These are phyloP conservation scores for Calonectria honghensis DNA, from an alignment of 2,329 filamentous ascomycete genomes.

Conservation along the genomic window DNA sequence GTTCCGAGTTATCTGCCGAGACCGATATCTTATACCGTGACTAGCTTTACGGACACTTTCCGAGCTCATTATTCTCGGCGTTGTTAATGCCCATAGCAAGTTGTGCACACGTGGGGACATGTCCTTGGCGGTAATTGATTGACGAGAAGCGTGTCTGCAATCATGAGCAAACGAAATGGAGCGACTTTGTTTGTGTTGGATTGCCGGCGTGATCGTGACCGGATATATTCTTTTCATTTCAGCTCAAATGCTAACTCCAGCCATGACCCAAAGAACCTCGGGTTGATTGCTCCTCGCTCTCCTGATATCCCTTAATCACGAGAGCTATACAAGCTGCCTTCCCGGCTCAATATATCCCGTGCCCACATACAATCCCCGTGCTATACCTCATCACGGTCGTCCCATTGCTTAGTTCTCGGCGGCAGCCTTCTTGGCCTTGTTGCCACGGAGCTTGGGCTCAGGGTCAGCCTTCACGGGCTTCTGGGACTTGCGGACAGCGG, in stretches of 20 bases:
- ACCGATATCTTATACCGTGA: constrained; percentile 34
- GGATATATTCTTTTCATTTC: constrained; percentile 55
- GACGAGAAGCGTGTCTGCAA: neutral
- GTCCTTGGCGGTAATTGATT: constrained; percentile 10
- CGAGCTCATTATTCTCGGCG: constrained; percentile 23
- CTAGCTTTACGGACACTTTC: constrained; percentile 31
- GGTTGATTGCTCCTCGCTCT: constrained; percentile 51
- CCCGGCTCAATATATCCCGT: constrained; percentile 46
- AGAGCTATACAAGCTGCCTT: constrained; percentile 49
- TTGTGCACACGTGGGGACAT: constrained; percentile 11
- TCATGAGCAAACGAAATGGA: constrained; percentile 2
- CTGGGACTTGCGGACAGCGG: constrained; percentile 88
- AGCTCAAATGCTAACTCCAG: constrained; percentile 56
- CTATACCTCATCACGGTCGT: constrained; percentile 45
- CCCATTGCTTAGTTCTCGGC: constrained; percentile 57
- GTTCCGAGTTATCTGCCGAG: constrained; percentile 45
- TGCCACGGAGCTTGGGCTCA: constrained; percentile 84
- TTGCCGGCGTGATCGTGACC: constrained; percentile 48
- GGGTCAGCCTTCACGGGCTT: constrained; percentile 84
- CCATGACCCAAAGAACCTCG: constrained; percentile 54
- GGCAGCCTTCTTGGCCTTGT: constrained; percentile 81
- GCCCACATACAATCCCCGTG: constrained; percentile 41
- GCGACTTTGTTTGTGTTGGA: constrained; percentile 40
- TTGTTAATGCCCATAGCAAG: neutral
- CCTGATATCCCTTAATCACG: constrained; percentile 48